phyloP scores from a whole-genome alignment of 257 asterid genomes.

The Hygrophila difformis region DNA sequence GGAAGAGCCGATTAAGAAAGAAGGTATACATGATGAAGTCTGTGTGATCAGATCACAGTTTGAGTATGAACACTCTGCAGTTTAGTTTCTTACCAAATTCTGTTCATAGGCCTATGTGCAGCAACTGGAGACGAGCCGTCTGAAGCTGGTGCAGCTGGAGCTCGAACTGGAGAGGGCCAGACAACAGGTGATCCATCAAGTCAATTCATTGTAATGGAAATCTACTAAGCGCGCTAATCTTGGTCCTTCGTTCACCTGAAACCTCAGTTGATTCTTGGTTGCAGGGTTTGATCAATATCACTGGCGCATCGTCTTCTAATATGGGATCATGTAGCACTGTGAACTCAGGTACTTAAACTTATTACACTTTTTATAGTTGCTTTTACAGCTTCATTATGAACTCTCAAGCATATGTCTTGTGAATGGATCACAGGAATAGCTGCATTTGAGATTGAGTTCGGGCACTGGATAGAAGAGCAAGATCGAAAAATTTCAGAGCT shows the following conservation, averaged over 20 bases:
- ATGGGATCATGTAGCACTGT: conserved; percentile 42
- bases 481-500: conserved; percentile 53
- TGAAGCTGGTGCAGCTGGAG: conserved; percentile 89
- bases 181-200: conserved; percentile 39
- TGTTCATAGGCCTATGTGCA: conserved; percentile 75
- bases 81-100: background rate
- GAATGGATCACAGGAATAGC: conserved; percentile 40
- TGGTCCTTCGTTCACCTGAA: background rate
- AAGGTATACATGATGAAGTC: conserved; percentile 32
- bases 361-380: background rate
- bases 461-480: conserved; percentile 71
- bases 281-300: conserved; percentile 55
- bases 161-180: conserved; percentile 77
- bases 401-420: background rate
- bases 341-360: conserved; percentile 44
- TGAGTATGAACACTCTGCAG: background rate
- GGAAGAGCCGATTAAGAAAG: conserved; percentile 82
- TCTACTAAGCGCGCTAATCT: no score
- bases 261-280: background rate
- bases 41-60: background rate
- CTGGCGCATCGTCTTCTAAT: conserved; percentile 40
- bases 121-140: conserved; percentile 72
- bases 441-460: conserved; percentile 72
- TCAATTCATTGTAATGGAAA: no score
- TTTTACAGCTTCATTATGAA: no score